Base-by-base conservation (phyloP, 306 rosid genomes). In the Cucumis cinereus region DNA sequence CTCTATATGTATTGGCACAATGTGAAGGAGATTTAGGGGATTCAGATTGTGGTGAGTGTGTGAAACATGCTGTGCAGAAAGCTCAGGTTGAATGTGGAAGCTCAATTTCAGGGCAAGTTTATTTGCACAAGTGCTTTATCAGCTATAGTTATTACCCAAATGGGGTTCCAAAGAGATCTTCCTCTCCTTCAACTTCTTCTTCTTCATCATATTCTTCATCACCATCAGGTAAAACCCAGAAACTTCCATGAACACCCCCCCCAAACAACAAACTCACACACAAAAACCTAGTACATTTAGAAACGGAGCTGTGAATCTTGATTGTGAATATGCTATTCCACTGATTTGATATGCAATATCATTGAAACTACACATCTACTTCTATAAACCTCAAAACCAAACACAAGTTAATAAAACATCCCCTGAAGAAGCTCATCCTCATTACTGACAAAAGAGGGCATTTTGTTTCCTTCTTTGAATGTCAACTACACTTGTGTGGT, bases 11-110 rank as follows among this genome's bases (percentile, higher is more conserved):
- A 28, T 76, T 93, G 90, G 98, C 85, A 16, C 98, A 93, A 77
- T 93, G 98, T 77, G 96, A 93, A 80, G 98, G 98, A 6, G 94
- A 86, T 77, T 79, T 93, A 61, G 98, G 98, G 45, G 97, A 89
- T 76, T 82, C 92, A 0, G 97, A 93, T 79, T 93, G 98, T 78
- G 92, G 95, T 0, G 93, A 86, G 72, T 91, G 97, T 79, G 88
- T 90, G 58, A 91, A 93, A 36, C 85, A 53, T 78, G 90, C 91
- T 64, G 94, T 87, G 63, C 93, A 93, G 76, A 93, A 78, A 83
- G 90, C 94, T 80, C 90, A 89, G 57, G 92, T 83, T 85, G 98
- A 93, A 81, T 93, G 98, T 74, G 98, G 97, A 6, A 85, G 80
- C 63, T 86, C 97, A 35, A 86, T 87, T 75, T 93, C 98, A 4